Evolutionary conservation across 805 yeast genomes (phyloP).

Genomic region (Schizosaccharomyces osmophilus): DNA sequence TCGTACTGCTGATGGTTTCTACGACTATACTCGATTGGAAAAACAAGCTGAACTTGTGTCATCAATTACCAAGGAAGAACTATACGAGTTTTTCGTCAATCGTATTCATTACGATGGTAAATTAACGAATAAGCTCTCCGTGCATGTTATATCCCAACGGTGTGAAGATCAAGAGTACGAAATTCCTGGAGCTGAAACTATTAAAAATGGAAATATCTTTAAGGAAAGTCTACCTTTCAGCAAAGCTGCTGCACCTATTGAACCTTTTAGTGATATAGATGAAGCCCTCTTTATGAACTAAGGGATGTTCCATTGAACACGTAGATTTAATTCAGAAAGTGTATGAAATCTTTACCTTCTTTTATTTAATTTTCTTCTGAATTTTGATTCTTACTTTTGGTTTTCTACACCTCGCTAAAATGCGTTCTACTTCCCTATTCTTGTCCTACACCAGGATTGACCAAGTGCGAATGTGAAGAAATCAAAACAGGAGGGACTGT

Average conservation of each 20-base stretch:
- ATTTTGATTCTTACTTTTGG: not conserved
- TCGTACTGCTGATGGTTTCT: conserved; percentile 49
- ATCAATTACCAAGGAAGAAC: conserved; percentile 28
- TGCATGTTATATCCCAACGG: conserved; percentile 37
- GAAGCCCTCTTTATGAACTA: not conserved
- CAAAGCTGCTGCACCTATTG: not conserved
- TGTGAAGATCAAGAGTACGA: not conserved
- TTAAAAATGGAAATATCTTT: conserved; percentile 5
- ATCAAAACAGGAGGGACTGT: no score
- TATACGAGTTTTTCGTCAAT: conserved; percentile 28
- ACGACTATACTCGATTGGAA: conserved; percentile 33
- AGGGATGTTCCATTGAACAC: no score
- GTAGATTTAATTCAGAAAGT: no score
- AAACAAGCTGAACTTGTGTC: conserved; percentile 33
- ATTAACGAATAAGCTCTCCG: conserved; percentile 22
- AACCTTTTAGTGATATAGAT: not conserved
- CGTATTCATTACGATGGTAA: conserved; percentile 19
- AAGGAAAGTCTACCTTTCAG: conserved; percentile 9
- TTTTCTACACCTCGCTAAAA: not conserved
- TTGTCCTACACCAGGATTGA: no score
- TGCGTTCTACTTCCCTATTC: not conserved
- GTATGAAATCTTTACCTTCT: not conserved
- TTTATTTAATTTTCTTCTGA: not conserved
- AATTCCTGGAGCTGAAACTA: not conserved
- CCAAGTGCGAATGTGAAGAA: no score